These are phyloP conservation scores for Datura wrightii DNA, from an alignment of 257 asterid species.

Conservation along the genomic window DNA sequence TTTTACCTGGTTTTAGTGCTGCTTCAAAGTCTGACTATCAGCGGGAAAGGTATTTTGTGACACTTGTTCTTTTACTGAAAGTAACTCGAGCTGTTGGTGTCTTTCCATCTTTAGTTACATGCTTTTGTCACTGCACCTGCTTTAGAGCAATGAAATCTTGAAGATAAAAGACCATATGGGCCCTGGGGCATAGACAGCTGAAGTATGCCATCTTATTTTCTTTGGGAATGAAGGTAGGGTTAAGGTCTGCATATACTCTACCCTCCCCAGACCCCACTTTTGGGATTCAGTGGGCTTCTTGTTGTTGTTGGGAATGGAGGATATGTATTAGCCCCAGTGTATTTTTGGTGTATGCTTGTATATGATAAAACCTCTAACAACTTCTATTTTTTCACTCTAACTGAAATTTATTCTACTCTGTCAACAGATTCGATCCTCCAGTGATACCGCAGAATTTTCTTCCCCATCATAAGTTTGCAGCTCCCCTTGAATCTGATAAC, in stretches of 20 bases:
- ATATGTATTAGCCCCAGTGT: background rate
- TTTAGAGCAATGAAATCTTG: background rate
- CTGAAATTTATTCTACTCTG: constrained; percentile 7
- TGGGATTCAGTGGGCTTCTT: too few species aligned
- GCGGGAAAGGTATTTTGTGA: constrained; percentile 64
- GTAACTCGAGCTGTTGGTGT: background rate
- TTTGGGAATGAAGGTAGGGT: background rate
- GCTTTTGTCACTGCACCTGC: background rate
- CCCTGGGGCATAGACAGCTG: background rate
- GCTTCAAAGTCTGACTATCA: constrained; percentile 69
- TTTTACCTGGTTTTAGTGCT: constrained; percentile 76
- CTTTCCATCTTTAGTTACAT: background rate
- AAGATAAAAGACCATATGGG: background rate
- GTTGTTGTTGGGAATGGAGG: background rate
- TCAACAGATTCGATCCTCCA: constrained; percentile 83
- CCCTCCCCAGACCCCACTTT: too few species aligned
- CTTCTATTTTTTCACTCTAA: background rate
- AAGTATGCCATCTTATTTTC: background rate
- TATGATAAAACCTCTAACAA: background rate
- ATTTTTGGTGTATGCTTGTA: background rate
- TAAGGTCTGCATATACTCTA: too few species aligned
- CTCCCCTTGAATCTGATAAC: constrained; percentile 55
- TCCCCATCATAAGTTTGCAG: constrained; percentile 75
- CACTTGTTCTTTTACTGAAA: background rate
- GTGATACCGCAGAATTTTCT: constrained; percentile 76